Base-by-base conservation (phyloP, 1,284 basidiomycete species). In the Rhodofomes roseus region DNA sequence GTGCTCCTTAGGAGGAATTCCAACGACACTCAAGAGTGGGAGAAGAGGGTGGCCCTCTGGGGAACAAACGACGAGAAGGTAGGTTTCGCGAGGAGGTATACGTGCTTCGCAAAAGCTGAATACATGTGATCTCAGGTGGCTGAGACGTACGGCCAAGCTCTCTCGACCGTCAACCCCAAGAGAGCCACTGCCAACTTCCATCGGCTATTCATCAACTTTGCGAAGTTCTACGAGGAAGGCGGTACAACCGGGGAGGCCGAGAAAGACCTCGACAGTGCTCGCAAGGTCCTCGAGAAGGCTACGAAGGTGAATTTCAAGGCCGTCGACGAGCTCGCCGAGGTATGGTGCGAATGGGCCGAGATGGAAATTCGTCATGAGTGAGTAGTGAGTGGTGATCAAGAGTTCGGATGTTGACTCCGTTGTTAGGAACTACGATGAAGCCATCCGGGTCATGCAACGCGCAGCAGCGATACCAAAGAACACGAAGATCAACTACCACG, bases 311-410 rank as follows among this genome's bases (percentile, higher is more conserved):
- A 93, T 65, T 98, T 95, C 81, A 93, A 90, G 73, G 80, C 86
- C n/a, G 96, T 99, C 4, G 97, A 99, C 72, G 97, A 99, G 70
- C 82, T 99, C 34, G 97, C 97, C 0, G 97, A 99, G 74, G 85
- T 98, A 16, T 99, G 97, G 97, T 97, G 95, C 72, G 95, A 98
- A 74, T 99, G 96, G 96, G 89, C 97, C 9, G 96, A 99, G 76
- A 89, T 99, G 90, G 97, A 99, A 73, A 81, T 99, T 52, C 85
- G 97, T 39, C 91, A 96, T 54, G 95, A 95, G 93, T 95, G 74
- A 69, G 92, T 83, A 9, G 34, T 34, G 9, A 27, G 18, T 18
- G 37, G 37, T 11, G 29, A 20, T 64, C 36, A 44, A 22, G 41
- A 22, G 22, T 1, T 16, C 12, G 14, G 23, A 23, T 29, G 29